Evolutionary conservation across 2,329 filamentous ascomycete species (phyloP).

Genomic region (Stemphylium beticola): DNA sequence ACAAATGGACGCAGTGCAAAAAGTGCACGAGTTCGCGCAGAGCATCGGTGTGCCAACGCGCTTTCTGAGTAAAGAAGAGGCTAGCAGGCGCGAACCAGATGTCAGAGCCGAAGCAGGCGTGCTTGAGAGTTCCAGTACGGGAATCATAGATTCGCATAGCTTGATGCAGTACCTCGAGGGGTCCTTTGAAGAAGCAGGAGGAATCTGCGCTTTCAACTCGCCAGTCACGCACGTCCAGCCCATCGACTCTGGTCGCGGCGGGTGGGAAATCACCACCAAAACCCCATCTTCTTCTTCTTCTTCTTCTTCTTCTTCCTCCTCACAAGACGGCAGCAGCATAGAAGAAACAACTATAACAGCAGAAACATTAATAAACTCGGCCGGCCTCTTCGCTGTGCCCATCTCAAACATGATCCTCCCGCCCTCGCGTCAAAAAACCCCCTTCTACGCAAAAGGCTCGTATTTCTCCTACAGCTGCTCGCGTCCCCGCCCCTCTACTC

Average conservation of each 20-base stretch:
- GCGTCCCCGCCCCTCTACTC: conserved; percentile 68
- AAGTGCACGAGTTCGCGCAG: conserved; percentile 61
- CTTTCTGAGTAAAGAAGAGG: conserved; percentile 71
- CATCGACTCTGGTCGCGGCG: conserved; percentile 58
- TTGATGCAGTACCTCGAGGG: conserved; percentile 83
- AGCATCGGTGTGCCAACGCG: conserved; percentile 70
- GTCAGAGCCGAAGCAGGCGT: conserved; percentile 75
- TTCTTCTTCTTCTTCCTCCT: too few species aligned
- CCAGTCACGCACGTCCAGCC: conserved; percentile 67
- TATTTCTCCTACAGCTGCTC: conserved; percentile 85
- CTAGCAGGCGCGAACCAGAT: conserved; percentile 70
- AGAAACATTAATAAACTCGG: conserved; percentile 82
- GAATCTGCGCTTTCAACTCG: conserved; percentile 73
- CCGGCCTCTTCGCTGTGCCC: conserved; percentile 76
- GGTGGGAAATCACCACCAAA: conserved; percentile 72
- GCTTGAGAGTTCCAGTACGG: conserved; percentile 84
- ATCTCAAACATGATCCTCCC: conserved; percentile 85
- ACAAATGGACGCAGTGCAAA: conserved; percentile 70
- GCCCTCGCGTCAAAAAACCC: conserved; percentile 58
- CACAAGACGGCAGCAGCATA: conserved; percentile 18
- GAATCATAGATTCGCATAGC: conserved; percentile 86
- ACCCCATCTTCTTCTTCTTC: too few species aligned
- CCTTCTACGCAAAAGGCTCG: conserved; percentile 90
- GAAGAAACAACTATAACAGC: conserved; percentile 67
- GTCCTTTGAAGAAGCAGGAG: conserved; percentile 76